Evolutionary conservation across 2,329 filamentous ascomycete genomes (phyloP), one percentile per base, ranked within the genome.

Genomic region (Talaromyces sp.): DNA sequence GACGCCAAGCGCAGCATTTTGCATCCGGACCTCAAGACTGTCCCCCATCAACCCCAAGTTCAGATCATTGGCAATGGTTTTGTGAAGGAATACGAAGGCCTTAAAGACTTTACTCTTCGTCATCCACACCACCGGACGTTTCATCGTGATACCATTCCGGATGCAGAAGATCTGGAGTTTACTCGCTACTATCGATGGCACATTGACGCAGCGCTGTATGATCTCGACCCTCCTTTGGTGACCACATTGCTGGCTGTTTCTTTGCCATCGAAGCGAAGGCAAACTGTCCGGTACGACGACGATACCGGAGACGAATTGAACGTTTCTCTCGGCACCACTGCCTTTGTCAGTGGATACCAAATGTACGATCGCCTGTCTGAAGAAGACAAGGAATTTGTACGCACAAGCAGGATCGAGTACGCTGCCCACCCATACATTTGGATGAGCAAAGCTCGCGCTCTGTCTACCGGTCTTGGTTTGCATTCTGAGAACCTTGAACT

Each of bases 121-220:
- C 90, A 92, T 69, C 89, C 90, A 6, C 89, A 92, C 69, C 90
- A 92, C 77, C 83, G 82, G 61, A 91, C 86, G 0, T 92, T 92
- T 74, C 89, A 92, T 73, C 83, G 84, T 57, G 83, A 84, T 5
- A 70, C 77, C 21, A 84, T 92, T 63, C 81, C 88, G 0, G 76
- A 86, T 1, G 77, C 79, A n/a, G 79, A 85, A n/a, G 84, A 86
- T 63, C 71, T 83, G 6, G 78, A 82, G 12, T 79, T 77, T 65
- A 86, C 83, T 0, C 75, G 83, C 7, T 86, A 91, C 75, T 92
- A 90, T 75, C 80, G 89, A 61, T 92, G 89, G 89, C 89, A 92
- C 71, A 91, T 92, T 58, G 89, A 92, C 68, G 89, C 89, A 3
- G 89, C 89, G 1, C 77, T 92, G 6, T 92, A 92, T 69, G 87